Conservation (phyloP, 169 alveolate species). For the Eimeria falciformis region DNA sequence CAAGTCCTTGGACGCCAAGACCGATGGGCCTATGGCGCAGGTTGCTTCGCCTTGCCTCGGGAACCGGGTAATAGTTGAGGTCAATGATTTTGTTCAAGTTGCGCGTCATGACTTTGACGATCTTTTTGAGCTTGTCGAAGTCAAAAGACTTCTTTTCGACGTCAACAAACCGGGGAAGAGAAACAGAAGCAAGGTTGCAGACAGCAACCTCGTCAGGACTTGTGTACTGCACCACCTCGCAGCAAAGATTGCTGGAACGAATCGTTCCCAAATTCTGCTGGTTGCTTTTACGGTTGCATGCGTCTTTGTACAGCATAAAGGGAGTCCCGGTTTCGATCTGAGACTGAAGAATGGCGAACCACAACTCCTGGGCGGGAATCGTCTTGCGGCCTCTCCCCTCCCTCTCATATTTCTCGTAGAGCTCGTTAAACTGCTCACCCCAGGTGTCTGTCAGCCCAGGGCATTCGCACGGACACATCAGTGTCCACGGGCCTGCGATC, state of each 20-base stretch:
- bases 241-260: constrained; percentile 96
- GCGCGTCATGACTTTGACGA: constrained; percentile 93
- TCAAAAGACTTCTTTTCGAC: constrained; percentile 83
- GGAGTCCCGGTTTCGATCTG: constrained; percentile 99
- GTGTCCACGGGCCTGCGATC: constrained; percentile 86
- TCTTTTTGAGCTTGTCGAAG: constrained; percentile 88
- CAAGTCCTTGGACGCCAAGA: constrained; percentile 99
- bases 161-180: constrained; percentile 91
- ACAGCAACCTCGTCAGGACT: constrained; percentile 98
- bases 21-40: constrained; percentile 99
- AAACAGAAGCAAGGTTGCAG: constrained; percentile 98
- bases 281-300: constrained; percentile 96
- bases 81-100: constrained; percentile 98
- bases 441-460: constrained; percentile 93
- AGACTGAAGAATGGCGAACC: constrained; percentile 97
- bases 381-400: constrained; percentile 95
- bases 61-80: constrained; percentile 96
- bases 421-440: constrained; percentile 96
- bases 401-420: constrained; percentile 87
- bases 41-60: constrained; percentile 95
- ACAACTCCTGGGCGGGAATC: constrained; percentile 96
- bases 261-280: constrained; percentile 98
- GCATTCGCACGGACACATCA: constrained; percentile 99
- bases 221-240: constrained; percentile 98
- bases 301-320: constrained; percentile 97